Evolutionary conservation across 352 stramenopile genomes (phyloP), one percentile per base, ranked within the genome.

Genomic region (Phytophthora rubi): DNA sequence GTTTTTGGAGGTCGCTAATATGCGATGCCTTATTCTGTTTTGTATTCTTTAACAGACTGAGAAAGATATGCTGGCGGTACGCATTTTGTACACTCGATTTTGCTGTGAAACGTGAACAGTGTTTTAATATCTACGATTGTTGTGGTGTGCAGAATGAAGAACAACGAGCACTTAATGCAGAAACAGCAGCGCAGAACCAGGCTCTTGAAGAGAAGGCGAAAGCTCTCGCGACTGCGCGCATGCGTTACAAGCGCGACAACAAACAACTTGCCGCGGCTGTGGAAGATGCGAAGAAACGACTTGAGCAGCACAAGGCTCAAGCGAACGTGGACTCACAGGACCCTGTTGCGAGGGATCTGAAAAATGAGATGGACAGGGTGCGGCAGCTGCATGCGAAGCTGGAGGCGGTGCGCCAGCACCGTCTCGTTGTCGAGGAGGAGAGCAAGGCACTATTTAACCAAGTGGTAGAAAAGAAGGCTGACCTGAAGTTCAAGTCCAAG

Each of bases 221-320:
- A 64, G 87, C 89, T 16, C 75, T 96, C 47, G 87, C 86, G 51
- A 95, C 89, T 54, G 87, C 89, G n/a, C 86, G 89, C 8, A 91
- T 96, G 80, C 89, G 89, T 65, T 96, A 95, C 81, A 95, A 96
- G 73, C 87, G 88, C 37, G 89, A 96, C 73, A 96, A 96, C 62
- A 94, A 95, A 53, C 70, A 85, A 28, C 85, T 96, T 33, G 80
- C 82, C 6, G 73, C 75, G 3, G 86, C 87, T 12, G 81, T 96
- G 2, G 87, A 96, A 37, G 85, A 92, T 33, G 87, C 87, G 1
- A 95, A 95, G 70, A 91, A 95, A 61, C 83, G 88, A 3, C 67
- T 96, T 6, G 83, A 91, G 52, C 86, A 94, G 61, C 86, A 93
- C 68, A 90, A 93, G 62, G 81, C 86, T 23, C 90, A 93, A 61